phyloP scores from a whole-genome alignment of 176 grass and related monocot species.

The Paspalum vaginatum region DNA sequence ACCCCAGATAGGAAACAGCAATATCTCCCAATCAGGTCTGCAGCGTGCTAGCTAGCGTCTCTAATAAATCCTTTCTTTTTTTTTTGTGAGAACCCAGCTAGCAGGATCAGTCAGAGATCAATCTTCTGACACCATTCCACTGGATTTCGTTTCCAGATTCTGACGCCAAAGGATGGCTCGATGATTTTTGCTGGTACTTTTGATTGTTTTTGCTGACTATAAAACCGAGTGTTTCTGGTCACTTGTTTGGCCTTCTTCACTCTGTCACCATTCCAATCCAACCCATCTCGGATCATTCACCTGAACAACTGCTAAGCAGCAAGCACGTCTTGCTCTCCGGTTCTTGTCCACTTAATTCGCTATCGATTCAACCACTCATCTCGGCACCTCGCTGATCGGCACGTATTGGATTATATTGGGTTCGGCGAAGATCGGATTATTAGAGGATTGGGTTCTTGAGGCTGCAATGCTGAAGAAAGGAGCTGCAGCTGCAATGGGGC shows the following conservation, averaged over 20 bases:
- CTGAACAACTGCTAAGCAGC: background rate
- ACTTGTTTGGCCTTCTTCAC: background rate
- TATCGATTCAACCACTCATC: background rate
- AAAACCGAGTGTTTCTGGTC: background rate
- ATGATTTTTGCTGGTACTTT: background rate
- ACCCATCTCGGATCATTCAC: background rate
- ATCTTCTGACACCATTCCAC: background rate
- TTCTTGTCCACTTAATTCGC: background rate
- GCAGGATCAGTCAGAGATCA: background rate
- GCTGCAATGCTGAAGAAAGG: slow-evolving; percentile 40
- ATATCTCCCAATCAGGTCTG: background rate
- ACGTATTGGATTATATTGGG: too few species aligned
- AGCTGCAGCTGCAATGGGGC: slow-evolving; percentile 1
- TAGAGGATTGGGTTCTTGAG: background rate
- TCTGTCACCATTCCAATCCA: background rate
- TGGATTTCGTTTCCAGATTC: background rate
- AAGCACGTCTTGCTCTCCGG: background rate
- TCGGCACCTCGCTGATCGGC: background rate
- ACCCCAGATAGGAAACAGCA: background rate
- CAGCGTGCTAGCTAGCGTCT: background rate
- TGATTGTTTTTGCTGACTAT: background rate
- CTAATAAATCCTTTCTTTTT: background rate
- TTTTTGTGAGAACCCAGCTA: too few species aligned
- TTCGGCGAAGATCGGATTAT: background rate
- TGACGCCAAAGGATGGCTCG: background rate